Evolutionary conservation across 768 basidiomycete genomes (phyloP), one percentile per base, ranked within the genome.

Genomic region (Erythrobasidium yunnanense): DNA sequence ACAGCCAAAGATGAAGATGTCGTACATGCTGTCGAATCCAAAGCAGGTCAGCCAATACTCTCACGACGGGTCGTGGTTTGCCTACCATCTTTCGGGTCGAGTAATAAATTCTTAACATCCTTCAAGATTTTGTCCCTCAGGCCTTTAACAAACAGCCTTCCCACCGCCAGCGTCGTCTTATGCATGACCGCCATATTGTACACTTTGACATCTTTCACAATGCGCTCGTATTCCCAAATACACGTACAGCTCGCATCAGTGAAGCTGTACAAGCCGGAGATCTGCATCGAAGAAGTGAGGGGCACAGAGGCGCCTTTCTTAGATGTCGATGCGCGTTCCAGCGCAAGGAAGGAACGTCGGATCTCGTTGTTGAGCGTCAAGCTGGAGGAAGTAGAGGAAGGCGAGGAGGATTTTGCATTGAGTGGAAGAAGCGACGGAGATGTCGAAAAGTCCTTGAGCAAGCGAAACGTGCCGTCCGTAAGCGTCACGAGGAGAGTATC

Each of bases 391-490:
- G 11, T 23, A 51, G 11, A 8, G 11, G 8, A 8, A 13, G 8
- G 17, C 23, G 8, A 13, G 23, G n/a, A n/a, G n/a, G n/a, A n/a
- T n/a, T 51, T 25, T 11, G 13, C 7, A 25, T 23, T 13, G 49
- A 51, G 49, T 25, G 49, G 49, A 8, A 13, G 8, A 8, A 51
- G 13, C 11, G 23, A 18, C 13, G 49, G 49, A 8, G 49, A 18
- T 11, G 11, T 51, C 22, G 13, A 51, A 11, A 25, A 8, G 49
- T 23, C 25, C 11, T 11, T 11, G 30, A 63, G 49, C 13, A 18
- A 22, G n/a, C 60, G 60, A 4, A 63, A 30, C 13, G 60, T 63
- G 6, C 60, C 60, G 30, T 63, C 60, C 4, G 4, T 23, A 25
- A 63, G n/a, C 4, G 60, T 38, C 6, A 63, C 20, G 8, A 63